Evolutionary conservation across 176 grass and related monocot genomes (phyloP).

Genomic region (Metroxylon sagu): DNA sequence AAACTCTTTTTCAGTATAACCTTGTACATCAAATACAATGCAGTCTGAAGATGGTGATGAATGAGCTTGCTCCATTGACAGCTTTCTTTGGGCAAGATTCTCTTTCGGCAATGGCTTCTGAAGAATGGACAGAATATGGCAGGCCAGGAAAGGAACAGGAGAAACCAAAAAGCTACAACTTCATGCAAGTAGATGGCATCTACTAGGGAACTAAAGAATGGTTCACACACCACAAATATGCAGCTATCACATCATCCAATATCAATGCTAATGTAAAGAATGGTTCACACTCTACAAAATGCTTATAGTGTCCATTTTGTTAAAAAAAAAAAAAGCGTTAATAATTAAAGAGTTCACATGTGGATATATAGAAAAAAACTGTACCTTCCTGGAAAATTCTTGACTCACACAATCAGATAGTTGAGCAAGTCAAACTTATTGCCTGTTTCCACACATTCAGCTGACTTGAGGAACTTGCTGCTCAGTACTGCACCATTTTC

Average conservation of each 20-base stretch:
- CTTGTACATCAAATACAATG: neutral
- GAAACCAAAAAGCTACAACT: neutral
- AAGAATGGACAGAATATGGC: neutral
- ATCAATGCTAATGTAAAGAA: too few species aligned
- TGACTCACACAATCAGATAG: constrained; percentile 2
- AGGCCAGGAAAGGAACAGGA: constrained; percentile 1
- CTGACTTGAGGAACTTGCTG: constrained; percentile 1
- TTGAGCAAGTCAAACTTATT: neutral
- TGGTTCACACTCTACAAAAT: too few species aligned
- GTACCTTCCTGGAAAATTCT: neutral
- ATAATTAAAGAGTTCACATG: too few species aligned
- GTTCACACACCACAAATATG: too few species aligned
- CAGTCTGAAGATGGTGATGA: neutral
- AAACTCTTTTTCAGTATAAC: neutral
- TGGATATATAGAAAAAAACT: neutral
- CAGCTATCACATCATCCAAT: too few species aligned
- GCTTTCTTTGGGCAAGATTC: neutral
- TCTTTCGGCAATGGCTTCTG: neutral
- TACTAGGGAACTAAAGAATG: too few species aligned
- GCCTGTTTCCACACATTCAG: neutral
- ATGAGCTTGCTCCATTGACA: neutral
- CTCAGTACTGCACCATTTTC: constrained; percentile 6
- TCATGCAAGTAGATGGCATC: too few species aligned
- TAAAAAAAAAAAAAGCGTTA: too few species aligned
- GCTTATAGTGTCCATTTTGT: too few species aligned